Evolutionary conservation across 2,329 filamentous ascomycete genomes (phyloP).

Genomic region (Nemania sp.): DNA sequence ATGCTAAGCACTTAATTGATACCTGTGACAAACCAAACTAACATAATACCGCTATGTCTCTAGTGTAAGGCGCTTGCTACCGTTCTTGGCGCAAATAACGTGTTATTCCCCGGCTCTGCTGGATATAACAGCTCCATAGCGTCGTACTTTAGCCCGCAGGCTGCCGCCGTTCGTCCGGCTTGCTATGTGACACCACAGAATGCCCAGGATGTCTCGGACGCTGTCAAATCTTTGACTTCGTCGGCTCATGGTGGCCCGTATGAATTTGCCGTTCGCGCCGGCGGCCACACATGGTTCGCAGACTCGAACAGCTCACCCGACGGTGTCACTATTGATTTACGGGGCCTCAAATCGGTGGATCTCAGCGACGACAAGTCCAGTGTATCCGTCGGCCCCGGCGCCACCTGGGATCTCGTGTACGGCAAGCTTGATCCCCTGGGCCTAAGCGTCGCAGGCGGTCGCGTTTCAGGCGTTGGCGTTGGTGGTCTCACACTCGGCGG

Average conservation of each 20-base stretch:
- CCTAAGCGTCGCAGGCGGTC: conserved; percentile 46
- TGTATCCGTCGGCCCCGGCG: conserved; percentile 46
- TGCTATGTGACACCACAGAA: conserved; percentile 35
- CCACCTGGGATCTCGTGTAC: conserved; percentile 50
- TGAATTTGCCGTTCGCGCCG: conserved; percentile 53
- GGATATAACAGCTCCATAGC: conserved; percentile 25
- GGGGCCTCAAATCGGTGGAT: conserved; percentile 42
- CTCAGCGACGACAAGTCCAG: conserved; percentile 37
- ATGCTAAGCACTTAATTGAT: neutral
- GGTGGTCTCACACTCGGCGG: conserved; percentile 51
- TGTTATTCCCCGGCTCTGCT: conserved; percentile 19
- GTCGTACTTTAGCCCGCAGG: conserved; percentile 29
- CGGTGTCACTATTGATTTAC: conserved; percentile 50
- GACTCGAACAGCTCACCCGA: conserved; percentile 47
- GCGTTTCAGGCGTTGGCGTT: conserved; percentile 48
- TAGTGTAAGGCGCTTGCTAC: conserved; percentile 24
- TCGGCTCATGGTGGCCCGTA: conserved; percentile 12
- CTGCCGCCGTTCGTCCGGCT: conserved; percentile 17
- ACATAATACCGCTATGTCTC: neutral
- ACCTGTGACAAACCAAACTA: neutral
- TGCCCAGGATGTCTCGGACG: conserved; percentile 36
- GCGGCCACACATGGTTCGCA: conserved; percentile 54
- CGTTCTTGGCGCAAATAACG: conserved; percentile 23
- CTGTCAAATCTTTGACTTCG: conserved; percentile 30
- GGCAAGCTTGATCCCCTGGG: conserved; percentile 42